Base-by-base conservation (phyloP, 2,329 filamentous ascomycete species). In the Zymoseptoria ardabiliae region DNA sequence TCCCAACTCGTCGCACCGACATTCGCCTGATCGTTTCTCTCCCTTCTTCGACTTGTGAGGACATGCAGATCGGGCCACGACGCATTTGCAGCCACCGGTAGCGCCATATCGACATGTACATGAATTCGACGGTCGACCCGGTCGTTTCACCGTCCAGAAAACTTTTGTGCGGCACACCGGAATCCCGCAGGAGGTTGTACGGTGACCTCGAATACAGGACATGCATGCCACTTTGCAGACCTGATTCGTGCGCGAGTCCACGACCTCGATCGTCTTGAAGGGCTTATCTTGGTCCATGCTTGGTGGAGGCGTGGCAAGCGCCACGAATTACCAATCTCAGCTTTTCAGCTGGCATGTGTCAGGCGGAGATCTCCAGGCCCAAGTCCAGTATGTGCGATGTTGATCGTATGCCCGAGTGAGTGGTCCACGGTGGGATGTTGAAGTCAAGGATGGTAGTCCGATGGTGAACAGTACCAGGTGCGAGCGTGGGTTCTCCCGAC, bases 91-190 rank as follows among this genome's bases (percentile, higher is more conserved):
- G 19, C 68, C 68, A 17, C 70, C 69, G 8, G 66, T 67, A 35
- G 66, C 62, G 21, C 66, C 67, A 61, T 70, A 71, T 21, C 66
- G 67, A 61, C 71, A 72, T 52, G 68, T 71, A 58, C 71, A 72
- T 19, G 69, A 69, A 55, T 70, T 72, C 5, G 69, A 70, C 19
- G 71, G 71, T 48, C 71, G 63, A 4, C 71, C 71, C 22, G 70
- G 70, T 53, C 70, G 63, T 59, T 72, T 72, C 50, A 72, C 69
- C 3, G 70, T 72, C 71, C 71, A 72, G 64, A 72, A 71, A 35
- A 72, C 60, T 60, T 72, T 72, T 50, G 61, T 65, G 50, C 71
- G 69, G 56, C 71, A 72, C 19, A 71, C 68, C n/a, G 67, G 68
- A 20, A 70, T 71, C 20, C 71, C 71, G 58, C 71, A 72, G 10